Evolutionary conservation across 2,329 filamentous ascomycete genomes (phyloP).

Genomic region (Fusarium aywerte): DNA sequence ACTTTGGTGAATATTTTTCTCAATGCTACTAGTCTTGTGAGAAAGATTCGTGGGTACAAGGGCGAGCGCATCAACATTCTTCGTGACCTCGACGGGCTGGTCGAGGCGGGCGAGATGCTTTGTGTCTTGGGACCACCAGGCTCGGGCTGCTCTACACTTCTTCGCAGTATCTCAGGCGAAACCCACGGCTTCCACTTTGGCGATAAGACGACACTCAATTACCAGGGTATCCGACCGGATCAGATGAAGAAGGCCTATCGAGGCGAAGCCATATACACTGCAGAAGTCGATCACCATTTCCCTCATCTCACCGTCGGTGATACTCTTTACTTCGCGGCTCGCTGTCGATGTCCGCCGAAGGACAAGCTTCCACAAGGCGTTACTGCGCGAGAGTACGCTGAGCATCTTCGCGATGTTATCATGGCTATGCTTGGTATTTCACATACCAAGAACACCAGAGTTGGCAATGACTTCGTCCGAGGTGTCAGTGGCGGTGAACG

Average conservation of each 20-base stretch:
- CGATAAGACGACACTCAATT: slow-evolving; percentile 76
- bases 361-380: slow-evolving; percentile 67
- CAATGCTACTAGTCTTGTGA: slow-evolving; percentile 54
- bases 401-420: slow-evolving; percentile 72
- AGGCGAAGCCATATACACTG: slow-evolving; percentile 84
- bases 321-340: slow-evolving; percentile 78
- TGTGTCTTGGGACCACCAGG: slow-evolving; percentile 76
- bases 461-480: slow-evolving; percentile 75
- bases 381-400: slow-evolving; percentile 60
- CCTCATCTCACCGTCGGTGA: slow-evolving; percentile 78
- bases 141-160: slow-evolving; percentile 78
- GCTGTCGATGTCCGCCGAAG: slow-evolving; percentile 65
- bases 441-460: slow-evolving; percentile 73
- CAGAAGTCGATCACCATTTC: slow-evolving; percentile 82
- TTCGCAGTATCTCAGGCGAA: slow-evolving; percentile 83
- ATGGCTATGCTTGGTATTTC: slow-evolving; percentile 77
- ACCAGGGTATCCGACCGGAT: slow-evolving; percentile 70
- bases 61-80: slow-evolving; percentile 72
- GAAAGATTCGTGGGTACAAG: slow-evolving; percentile 61
- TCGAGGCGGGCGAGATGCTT: slow-evolving; percentile 75
- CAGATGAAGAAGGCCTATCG: slow-evolving; percentile 79
- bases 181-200: slow-evolving; percentile 80
- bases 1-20: slow-evolving; percentile 68
- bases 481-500: slow-evolving; percentile 63
- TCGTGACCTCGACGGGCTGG: slow-evolving; percentile 70